A percentile compares a stretch with the other conserved stretches of the same genome.
These are phyloP conservation scores for Paramecium sonneborni DNA, from an alignment of 73 alveolate species.

Conservation along the genomic window DNA sequence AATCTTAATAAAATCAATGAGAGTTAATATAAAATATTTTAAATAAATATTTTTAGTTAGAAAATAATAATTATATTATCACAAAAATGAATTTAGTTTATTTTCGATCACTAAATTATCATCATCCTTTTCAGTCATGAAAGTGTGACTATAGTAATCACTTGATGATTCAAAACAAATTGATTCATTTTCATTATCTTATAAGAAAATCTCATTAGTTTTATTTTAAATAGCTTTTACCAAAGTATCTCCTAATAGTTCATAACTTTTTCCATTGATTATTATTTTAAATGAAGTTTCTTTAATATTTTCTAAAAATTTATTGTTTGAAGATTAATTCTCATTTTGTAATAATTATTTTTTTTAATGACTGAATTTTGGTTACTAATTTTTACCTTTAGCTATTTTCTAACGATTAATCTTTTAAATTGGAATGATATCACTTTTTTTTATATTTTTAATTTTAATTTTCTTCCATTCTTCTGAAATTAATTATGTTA, in stretches of 20 bases:
- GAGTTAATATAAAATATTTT: too few species aligned
- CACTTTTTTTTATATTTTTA: neutral
- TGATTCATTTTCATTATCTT: neutral
- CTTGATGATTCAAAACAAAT: neutral
- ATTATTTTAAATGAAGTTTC: neutral
- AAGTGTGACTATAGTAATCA: neutral
- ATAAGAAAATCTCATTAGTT: neutral
- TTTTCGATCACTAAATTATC: neutral
- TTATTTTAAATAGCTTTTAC: neutral
- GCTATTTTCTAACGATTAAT: too few species aligned
- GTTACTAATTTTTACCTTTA: too few species aligned
- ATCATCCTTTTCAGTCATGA: neutral
- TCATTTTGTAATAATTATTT: too few species aligned
- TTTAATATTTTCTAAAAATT: neutral
- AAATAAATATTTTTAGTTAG: neutral
- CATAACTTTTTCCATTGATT: neutral
- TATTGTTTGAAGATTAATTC: neutral
- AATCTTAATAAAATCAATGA: too few species aligned
- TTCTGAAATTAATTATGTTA: neutral
- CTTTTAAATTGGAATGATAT: too few species aligned
- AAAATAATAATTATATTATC: neutral
- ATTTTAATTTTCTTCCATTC: neutral
- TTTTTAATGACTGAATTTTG: too few species aligned
- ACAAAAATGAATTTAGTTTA: neutral
- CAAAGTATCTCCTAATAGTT: neutral